A percentile compares a stretch with the other conserved stretches of the same genome.
These are phyloP conservation scores for Starmerella bombicola DNA, from an alignment of 805 yeast genomes.

Conservation along the genomic window DNA sequence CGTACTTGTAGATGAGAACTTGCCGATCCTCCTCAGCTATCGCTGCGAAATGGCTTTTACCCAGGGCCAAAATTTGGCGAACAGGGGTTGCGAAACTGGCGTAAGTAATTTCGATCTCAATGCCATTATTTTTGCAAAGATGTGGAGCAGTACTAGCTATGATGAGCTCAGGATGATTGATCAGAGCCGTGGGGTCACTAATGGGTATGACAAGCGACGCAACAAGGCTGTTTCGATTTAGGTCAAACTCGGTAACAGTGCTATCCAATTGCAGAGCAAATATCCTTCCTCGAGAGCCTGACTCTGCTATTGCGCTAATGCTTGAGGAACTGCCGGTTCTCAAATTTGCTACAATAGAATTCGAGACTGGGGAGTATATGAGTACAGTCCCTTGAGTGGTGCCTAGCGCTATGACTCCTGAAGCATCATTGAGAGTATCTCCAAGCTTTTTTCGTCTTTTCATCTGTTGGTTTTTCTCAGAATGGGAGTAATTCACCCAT, in stretches of 20 bases:
- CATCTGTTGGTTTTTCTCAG: constrained; percentile 6
- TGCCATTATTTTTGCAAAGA: constrained; percentile 34
- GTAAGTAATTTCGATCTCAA: constrained; percentile 37
- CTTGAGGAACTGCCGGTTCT: constrained; percentile 12
- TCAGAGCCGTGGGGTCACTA: constrained; percentile 4
- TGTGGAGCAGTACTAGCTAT: constrained; percentile 57
- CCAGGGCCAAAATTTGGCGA: constrained; percentile 34
- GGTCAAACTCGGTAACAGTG: constrained; percentile 49
- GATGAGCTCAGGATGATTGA: constrained; percentile 28
- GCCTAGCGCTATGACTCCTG: constrained; percentile 42
- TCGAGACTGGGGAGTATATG: constrained; percentile 55
- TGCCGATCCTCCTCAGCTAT: constrained; percentile 73
- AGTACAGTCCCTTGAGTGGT: constrained; percentile 52
- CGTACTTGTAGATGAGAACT: constrained; percentile 52
- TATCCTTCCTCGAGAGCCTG: constrained; percentile 2
- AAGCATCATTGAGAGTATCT: constrained; percentile 6
- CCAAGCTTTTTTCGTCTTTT: constrained; percentile 23
- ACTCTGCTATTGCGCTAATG: background rate
- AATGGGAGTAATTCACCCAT: constrained; percentile 33
- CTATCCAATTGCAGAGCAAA: constrained; percentile 17
- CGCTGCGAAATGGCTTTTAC: constrained; percentile 43
- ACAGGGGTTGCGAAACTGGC: constrained; percentile 73
- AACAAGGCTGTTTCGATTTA: constrained; percentile 33
- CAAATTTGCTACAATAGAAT: constrained; percentile 38
- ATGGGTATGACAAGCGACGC: constrained; percentile 20